Evolutionary conservation across 345 rosid species (phyloP), one percentile per base, ranked within the genome.

Genomic region (Corchorus olitorius): DNA sequence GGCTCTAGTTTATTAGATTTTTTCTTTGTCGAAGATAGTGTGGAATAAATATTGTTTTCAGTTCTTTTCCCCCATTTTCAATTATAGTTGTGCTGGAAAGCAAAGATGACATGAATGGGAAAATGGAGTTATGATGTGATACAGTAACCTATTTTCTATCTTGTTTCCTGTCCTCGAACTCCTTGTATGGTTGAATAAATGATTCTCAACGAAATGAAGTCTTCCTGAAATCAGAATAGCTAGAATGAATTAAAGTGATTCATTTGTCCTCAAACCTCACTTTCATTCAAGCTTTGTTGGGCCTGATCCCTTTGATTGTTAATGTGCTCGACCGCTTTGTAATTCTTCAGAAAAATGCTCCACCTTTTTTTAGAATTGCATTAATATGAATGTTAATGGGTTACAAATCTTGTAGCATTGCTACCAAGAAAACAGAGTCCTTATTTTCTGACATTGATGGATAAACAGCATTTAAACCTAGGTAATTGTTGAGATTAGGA

Each of bases 101-200:
- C 61, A 10, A 37, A 1, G 34, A 71, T 53, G 49, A 37, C 20
- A 53, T 17, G 16, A 34, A 35, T 53, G 48, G 49, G 56, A 49
- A 68, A 68, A 49, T 49, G 41, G 72, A 58, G 39, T 48, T 27
- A 46, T 49, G 12, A 14, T 48, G 27, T 68, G 72, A 27, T 70
- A 17, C 11, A 11, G 2, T 39, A n/a, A 71, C 17, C 61, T 71
- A 20, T 71, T 55, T 71, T 37, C 50, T 41, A 69, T 69, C 41
- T 55, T 39, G 52, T 55, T 55, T 53, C 1, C 19, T 12, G 19
- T 56, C 49, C 46, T 55, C 55, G 37, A 27, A 41, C 9, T 68
- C 58, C 43, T 50, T 49, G 48, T 68, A 50, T 69, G 16, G 58
- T 69, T 69, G 73, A 52, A 16, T 50, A 46, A 50, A 49, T 56